Base-by-base conservation (phyloP, 2,329 filamentous ascomycete species). In the Epichloe coenophiala region DNA sequence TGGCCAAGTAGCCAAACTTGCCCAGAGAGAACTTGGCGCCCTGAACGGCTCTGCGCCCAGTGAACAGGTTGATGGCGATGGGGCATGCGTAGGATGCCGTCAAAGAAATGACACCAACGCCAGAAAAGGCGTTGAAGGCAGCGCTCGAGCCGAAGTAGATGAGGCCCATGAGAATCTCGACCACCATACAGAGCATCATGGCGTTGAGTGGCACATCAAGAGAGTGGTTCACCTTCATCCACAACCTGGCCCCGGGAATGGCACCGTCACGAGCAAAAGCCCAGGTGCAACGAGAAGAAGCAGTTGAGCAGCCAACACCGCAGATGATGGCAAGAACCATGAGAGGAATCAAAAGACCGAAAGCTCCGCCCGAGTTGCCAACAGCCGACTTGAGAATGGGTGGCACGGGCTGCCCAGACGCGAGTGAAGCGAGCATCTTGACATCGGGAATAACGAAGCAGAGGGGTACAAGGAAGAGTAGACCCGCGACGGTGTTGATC, bases 101-200 rank as follows among this genome's bases (percentile, higher is more conserved):
- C 61, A 83, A 68, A 60, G 75, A 82, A 60, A 86, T 86, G 63
- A 86, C 82, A 59, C 81, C 81, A 17, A 84, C 79, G 53, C 81
- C 80, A 0, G 79, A 82, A 64, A 86, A 86, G 51, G 83, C 83
- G 61, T 82, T 84, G 71, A 85, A 86, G n/a, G 82, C 83, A 11
- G 80, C 77, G 0, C 73, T 67, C 2, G 80, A 84, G 45, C 83
- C 83, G 55, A 87, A 84, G 69, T 85, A 84, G 63, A 87, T 79
- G 58, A 81, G 60, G 35, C 78, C 82, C 5, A 87, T 75, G 13
- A 77, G 47, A 51, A 85, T 73, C 65, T 86, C 75, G 31, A 86
- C 69, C 3, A 66, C 73, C 77, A 83, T 84, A 60, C 75, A 79
- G 50, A 86, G 74, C 77, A 86, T 81, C 81, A 86, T 85, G 55